Conservation (phyloP, 805 yeast species). For the Clavispora vitiphila region DNA sequence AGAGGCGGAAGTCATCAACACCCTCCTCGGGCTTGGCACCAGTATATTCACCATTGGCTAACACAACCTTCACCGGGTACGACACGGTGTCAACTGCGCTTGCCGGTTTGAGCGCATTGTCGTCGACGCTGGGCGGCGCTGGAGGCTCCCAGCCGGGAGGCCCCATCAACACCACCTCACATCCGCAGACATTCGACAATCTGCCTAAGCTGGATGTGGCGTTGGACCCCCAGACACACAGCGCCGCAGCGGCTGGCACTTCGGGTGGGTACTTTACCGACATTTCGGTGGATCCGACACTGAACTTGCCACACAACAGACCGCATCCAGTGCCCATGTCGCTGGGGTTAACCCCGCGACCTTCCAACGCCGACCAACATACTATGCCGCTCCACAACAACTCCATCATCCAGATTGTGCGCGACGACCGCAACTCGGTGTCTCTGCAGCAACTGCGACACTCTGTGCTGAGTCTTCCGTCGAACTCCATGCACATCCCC, state of each 20-base stretch:
- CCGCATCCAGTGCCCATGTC: constrained; percentile 24
- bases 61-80: constrained; percentile 36
- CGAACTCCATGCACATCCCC: constrained; percentile 43
- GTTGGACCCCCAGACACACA: constrained; percentile 29
- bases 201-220: constrained; percentile 24
- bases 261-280: constrained; percentile 43
- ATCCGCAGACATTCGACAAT: constrained; percentile 19
- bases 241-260: constrained; percentile 21
- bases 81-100: constrained; percentile 39
- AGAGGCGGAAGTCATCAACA: constrained; percentile 7
- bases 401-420: constrained; percentile 36
- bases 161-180: constrained; percentile 14
- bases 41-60: constrained; percentile 32
- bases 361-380: constrained; percentile 11
- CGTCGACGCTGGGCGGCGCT: constrained; percentile 18
- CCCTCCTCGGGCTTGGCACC: constrained; percentile 20
- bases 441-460: constrained; percentile 28
- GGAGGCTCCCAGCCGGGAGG: constrained; percentile 2
- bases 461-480: constrained; percentile 38
- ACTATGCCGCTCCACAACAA: constrained; percentile 26
- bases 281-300: constrained; percentile 40
- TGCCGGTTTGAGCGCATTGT: constrained; percentile 41
- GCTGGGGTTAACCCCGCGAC: constrained; percentile 14
- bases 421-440: constrained; percentile 35
- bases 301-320: constrained; percentile 41